Conservation (phyloP, 257 asterid species). For the Capsicum baccatum region DNA sequence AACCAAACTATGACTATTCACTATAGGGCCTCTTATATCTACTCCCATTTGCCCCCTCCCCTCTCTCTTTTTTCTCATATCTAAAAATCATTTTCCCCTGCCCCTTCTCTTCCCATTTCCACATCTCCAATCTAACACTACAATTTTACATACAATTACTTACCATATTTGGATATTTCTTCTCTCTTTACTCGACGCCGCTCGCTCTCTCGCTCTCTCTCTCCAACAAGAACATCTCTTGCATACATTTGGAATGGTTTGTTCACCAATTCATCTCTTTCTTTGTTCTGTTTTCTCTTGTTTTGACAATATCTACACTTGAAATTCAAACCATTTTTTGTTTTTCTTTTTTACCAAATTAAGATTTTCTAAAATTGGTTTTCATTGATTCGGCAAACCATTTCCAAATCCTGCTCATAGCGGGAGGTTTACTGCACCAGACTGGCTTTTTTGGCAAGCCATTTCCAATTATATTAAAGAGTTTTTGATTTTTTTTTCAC, state of each 20-base stretch:
- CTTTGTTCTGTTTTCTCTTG: constrained; percentile 25
- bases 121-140: background rate
- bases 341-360: constrained; percentile 14
- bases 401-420: background rate
- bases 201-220: constrained; percentile 63
- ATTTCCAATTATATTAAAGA: constrained; percentile 28
- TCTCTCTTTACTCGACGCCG: constrained; percentile 42
- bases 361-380: background rate
- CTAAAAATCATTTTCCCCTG: background rate
- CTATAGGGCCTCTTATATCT: constrained; percentile 27
- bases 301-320: background rate
- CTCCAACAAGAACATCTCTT: background rate
- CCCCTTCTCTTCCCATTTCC: background rate
- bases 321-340: background rate
- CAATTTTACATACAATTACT: background rate
- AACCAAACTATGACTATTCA: constrained; percentile 36
- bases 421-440: too few species aligned
- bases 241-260: constrained; percentile 37
- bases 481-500: constrained; percentile 16
- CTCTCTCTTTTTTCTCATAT: background rate
- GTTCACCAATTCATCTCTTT: background rate
- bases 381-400: constrained; percentile 19
- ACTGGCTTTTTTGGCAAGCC: constrained; percentile 4
- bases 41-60: constrained; percentile 17
- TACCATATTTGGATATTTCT: constrained; percentile 19